Conservation (phyloP, 2,329 filamentous ascomycete genomes). For the Teratosphaeria zuluensis region DNA sequence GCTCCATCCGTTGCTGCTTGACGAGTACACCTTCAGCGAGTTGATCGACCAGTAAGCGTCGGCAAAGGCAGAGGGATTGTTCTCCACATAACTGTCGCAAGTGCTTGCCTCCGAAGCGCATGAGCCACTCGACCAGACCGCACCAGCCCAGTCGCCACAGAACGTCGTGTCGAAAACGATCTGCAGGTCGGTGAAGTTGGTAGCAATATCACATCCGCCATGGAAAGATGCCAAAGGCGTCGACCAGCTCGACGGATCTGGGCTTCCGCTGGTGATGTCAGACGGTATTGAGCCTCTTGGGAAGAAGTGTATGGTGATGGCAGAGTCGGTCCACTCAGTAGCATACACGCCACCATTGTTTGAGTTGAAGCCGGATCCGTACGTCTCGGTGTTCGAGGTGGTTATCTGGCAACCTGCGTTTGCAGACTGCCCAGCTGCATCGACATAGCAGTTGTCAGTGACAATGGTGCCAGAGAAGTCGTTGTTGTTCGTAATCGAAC, state of each 20-base stretch:
- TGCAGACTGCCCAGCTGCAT: constrained; percentile 31
- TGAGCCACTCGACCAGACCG: constrained; percentile 17
- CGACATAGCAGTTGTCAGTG: constrained; percentile 21
- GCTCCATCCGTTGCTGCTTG: not conserved
- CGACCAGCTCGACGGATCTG: constrained; percentile 55
- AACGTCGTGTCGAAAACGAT: constrained; percentile 57
- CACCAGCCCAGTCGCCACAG: constrained; percentile 32
- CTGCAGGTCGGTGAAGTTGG: constrained; percentile 25
- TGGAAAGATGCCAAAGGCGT: constrained; percentile 55
- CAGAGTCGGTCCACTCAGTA: constrained; percentile 20
- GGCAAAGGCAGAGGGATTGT: constrained; percentile 26
- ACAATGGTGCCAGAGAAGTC: constrained; percentile 62
- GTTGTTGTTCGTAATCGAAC: constrained; percentile 35
- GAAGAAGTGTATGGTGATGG: constrained; percentile 29
- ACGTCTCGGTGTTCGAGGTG: constrained; percentile 38
- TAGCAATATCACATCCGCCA: constrained; percentile 28
- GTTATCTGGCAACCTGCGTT: constrained; percentile 30
- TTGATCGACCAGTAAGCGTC: constrained; percentile 35
- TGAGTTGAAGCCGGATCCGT: constrained; percentile 27
- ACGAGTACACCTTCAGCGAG: constrained; percentile 30
- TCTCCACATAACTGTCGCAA: constrained; percentile 25
- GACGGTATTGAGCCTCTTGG: constrained; percentile 24
- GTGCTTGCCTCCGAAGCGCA: constrained; percentile 24
- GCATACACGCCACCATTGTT: constrained; percentile 39
- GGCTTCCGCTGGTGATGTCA: constrained; percentile 37